A percentile compares a stretch with the other conserved stretches of the same genome.
These are phyloP conservation scores for Gonium pectorale DNA, from an alignment of 139 green algal species.

Conservation along the genomic window DNA sequence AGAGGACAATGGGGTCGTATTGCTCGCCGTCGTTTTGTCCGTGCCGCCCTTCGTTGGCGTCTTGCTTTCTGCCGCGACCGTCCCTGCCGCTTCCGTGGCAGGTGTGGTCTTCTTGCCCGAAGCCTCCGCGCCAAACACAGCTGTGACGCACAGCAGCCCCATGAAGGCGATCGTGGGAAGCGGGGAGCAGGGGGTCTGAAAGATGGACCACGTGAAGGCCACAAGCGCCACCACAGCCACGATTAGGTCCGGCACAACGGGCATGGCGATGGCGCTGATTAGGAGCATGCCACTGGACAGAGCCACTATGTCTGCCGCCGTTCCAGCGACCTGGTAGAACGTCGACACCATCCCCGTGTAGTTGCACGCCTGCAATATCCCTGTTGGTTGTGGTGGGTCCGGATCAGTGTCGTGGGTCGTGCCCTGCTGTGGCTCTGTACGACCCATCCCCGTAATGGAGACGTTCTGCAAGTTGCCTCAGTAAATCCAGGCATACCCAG, in stretches of 20 bases:
- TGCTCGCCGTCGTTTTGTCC: no score
- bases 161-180: constrained; percentile 26
- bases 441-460: no score
- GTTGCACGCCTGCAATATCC: background rate
- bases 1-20: no score
- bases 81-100: no score
- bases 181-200: constrained; percentile 10
- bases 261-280: background rate
- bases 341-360: background rate
- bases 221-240: constrained; percentile 25
- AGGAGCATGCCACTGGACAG: constrained; percentile 20
- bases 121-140: constrained; percentile 7
- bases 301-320: background rate
- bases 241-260: constrained; percentile 17
- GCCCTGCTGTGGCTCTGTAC: no score
- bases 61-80: no score
- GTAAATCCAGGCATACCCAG: no score
- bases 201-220: background rate
- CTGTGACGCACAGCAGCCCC: background rate
- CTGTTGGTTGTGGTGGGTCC: background rate
- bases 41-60: no score
- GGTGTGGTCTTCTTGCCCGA: no score
- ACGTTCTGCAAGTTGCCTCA: no score
- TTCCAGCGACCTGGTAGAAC: background rate
- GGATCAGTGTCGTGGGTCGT: no score